Conservation (phyloP, 2,329 filamentous ascomycete genomes). For the Fusarium haematococcum region DNA sequence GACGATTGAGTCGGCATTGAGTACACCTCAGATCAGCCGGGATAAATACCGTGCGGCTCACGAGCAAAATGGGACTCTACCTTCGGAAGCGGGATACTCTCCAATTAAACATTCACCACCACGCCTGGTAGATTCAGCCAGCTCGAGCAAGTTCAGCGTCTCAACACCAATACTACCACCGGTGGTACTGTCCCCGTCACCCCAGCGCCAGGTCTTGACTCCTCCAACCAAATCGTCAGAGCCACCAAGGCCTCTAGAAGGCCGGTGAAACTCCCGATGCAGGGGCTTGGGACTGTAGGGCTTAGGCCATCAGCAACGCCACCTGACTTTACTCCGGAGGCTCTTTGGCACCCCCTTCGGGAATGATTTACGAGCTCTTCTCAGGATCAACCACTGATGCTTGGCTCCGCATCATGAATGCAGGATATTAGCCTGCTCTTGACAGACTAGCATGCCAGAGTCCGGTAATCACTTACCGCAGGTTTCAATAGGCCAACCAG, state of each 20-base stretch:
- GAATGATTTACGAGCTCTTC: constrained; percentile 5
- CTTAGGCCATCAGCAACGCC: constrained; percentile 17
- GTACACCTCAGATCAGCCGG: constrained; percentile 45
- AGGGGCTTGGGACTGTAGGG: constrained; percentile 7
- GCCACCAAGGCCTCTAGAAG: constrained; percentile 34
- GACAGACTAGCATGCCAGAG: neutral
- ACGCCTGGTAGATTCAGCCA: constrained; percentile 46
- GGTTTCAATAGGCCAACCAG: constrained; percentile 4
- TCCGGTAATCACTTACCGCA: constrained; percentile 17
- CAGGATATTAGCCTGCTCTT: neutral
- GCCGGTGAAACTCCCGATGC: constrained; percentile 25
- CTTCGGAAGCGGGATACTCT: constrained; percentile 61
- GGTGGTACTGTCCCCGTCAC: constrained; percentile 67
- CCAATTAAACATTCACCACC: constrained; percentile 65
- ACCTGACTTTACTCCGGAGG: constrained; percentile 8
- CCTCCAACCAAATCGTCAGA: constrained; percentile 66
- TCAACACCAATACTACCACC: constrained; percentile 66
- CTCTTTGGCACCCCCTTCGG: neutral
- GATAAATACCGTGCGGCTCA: constrained; percentile 44
- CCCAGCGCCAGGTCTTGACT: constrained; percentile 67
- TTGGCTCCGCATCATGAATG: constrained; percentile 1
- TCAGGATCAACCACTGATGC: neutral
- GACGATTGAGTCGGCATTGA: constrained; percentile 42
- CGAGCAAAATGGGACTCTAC: constrained; percentile 51
- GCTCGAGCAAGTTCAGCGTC: constrained; percentile 45